Evolutionary conservation across 2,329 filamentous ascomycete species (phyloP), one percentile per base, ranked within the genome.

Genomic region (Didymella sp.): DNA sequence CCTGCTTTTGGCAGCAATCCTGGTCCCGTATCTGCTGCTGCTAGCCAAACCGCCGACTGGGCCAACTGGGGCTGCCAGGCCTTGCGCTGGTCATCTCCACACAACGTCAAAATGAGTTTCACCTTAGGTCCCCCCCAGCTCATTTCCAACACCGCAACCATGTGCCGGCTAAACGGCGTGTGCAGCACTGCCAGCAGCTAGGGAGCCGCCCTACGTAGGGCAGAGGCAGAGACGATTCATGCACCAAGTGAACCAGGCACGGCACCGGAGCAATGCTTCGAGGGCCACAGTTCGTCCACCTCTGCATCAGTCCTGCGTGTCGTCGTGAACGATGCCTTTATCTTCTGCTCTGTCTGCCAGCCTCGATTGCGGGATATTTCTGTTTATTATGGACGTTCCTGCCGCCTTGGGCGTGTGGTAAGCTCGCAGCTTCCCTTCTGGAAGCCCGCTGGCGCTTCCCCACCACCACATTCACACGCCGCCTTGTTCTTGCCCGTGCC

Each of bases 361-460:
- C 19, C 17, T 12, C 37, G 15, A 40, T 24, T 15, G 37, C 37
- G 19, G 22, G 37, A 40, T 19, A 40, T 24, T 6, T 22, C 19
- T 24, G 19, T 24, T 15, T 40, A 40, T 40, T 19, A 2, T 8
- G 19, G 31, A 19, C 38, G 31, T 13, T 6, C 22, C 48, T 60
- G 44, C 51, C 48, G 46, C 22, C 45, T 54, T 54, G 22, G 45
- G 46, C 45, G 17, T 44, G 37, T 42, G n/a, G n/a, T 38, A 50
- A 40, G 22, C 50, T 40, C 30, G 37, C 51, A 46, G 24, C 41
- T 43, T 45, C 33, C 51, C 57, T 60, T 45, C 38, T 54, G 28
- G 49, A 45, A 45, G 49, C 43, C 44, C 9, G 33, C 47, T 54
- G 51, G 54, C 58, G 45, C 59, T 59, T 55, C 59, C 56, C 56